These are phyloP conservation scores for Microstroma glucosiphilum DNA, from an alignment of 1,284 basidiomycete genomes.

Conservation along the genomic window DNA sequence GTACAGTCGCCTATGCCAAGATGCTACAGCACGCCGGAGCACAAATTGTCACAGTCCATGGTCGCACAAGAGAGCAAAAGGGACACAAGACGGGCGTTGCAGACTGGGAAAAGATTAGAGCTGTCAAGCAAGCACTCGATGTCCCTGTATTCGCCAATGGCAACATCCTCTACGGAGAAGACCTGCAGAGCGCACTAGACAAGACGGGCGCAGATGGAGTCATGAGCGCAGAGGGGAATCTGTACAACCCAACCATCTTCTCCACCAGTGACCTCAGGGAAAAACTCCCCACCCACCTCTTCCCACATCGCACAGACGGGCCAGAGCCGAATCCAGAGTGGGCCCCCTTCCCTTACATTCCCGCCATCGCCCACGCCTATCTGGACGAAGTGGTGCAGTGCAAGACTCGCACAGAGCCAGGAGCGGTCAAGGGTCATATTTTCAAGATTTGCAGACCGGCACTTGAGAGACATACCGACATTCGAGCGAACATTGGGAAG, in stretches of 20 bases:
- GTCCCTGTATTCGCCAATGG: constrained; percentile 96
- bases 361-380: constrained; percentile 74
- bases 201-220: constrained; percentile 82
- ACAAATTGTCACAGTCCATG: constrained; percentile 90
- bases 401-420: constrained; percentile 65
- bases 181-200: constrained; percentile 70
- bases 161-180: constrained; percentile 80
- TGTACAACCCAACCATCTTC: constrained; percentile 89
- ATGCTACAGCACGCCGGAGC: constrained; percentile 94
- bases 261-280: background rate
- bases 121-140: constrained; percentile 77
- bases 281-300: constrained; percentile 18
- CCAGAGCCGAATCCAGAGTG: constrained; percentile 15
- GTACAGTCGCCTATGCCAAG: constrained; percentile 84
- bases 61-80: constrained; percentile 81
- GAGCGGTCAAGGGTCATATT: constrained; percentile 82
- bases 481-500: constrained; percentile 66
- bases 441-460: constrained; percentile 85
- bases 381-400: constrained; percentile 70
- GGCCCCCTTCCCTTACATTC: constrained; percentile 59
- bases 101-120: constrained; percentile 71
- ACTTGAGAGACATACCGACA: constrained; percentile 63
- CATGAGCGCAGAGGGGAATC: constrained; percentile 90
- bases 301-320: constrained; percentile 4
- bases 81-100: constrained; percentile 72